Evolutionary conservation across 176 grass and related monocot genomes (phyloP).

Genomic region (bread wheat (Triticum aestivum)): DNA sequence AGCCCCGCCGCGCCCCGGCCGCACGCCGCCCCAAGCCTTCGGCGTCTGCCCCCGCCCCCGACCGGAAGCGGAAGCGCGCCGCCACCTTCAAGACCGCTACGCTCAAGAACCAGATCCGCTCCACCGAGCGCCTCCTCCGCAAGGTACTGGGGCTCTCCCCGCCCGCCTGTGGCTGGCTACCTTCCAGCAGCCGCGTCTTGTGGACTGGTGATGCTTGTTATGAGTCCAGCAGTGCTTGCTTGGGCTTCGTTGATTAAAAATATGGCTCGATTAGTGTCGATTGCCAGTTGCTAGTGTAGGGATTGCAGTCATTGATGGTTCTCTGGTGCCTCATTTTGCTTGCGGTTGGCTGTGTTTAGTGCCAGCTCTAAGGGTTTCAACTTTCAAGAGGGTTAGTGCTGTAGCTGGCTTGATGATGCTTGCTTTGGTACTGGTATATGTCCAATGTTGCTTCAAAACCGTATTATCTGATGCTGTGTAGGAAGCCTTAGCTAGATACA

Average conservation of each 20-base stretch:
- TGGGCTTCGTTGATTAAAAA: background rate
- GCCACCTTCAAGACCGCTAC: constrained; percentile 54
- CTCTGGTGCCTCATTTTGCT: background rate
- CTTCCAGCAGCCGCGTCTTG: too few relatives aligned
- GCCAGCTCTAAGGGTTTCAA: background rate
- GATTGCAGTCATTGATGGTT: background rate
- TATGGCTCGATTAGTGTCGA: background rate
- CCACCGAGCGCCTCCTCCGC: constrained; percentile 85
- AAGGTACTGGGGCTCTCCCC: constrained; percentile 53
- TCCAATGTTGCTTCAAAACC: background rate
- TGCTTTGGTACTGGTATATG: background rate
- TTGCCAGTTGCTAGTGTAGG: background rate
- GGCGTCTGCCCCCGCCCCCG: constrained; percentile 21
- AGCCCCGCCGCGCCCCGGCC: constrained; percentile 47
- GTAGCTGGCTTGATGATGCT: background rate
- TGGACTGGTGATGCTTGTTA: background rate
- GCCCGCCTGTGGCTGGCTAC: background rate
- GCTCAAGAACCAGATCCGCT: constrained; percentile 95
- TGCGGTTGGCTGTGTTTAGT: background rate
- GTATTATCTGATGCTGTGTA: background rate
- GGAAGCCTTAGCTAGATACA: background rate
- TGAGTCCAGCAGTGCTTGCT: background rate
- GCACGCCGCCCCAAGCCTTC: constrained; percentile 47
- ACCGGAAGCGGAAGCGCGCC: constrained; percentile 56
- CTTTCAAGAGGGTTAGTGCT: background rate